Evolutionary conservation across 2,329 filamentous ascomycete species (phyloP), one percentile per base, ranked within the genome.

Genomic region (Emergomyces africanus): DNA sequence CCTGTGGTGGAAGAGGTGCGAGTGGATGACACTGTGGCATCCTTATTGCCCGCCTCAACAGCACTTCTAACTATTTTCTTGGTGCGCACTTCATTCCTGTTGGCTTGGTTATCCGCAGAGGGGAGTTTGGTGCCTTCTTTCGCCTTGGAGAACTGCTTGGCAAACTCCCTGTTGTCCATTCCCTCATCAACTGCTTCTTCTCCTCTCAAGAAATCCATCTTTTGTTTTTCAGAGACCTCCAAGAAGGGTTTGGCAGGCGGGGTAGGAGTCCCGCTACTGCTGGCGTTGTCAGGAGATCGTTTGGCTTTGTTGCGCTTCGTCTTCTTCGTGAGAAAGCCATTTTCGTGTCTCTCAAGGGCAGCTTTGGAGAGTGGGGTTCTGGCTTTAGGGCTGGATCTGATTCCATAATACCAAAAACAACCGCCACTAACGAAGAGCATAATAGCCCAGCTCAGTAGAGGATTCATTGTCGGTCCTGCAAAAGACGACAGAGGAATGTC

Each of bases 81-180:
- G 8, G 53, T 55, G 70, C 88, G 84, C 78, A 90, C 89, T 74
- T 83, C 80, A 73, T 85, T 86, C 73, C 85, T 85, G 15, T 79
- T 77, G 60, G 78, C 74, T 64, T 72, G 66, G 69, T 66, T 53
- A 28, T 28, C 69, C 70, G 57, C 68, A 33, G 70, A 67, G 61
- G 76, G 66, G 83, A 81, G 67, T 1, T 82, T 82, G 62, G 81
- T 82, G 60, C 89, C 89, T 64, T 87, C 79, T 75, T 89, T 87
- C 56, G 86, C 80, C 66, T 81, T 86, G 60, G 83, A 77, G 65
- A 94, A 79, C 70, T 88, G 86, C 67, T 82, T 82, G 37, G 89
- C 89, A 71, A 94, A 92, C 64, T 90, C 87, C 66, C 81, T 82
- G 70, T 87, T 87, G 68, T 86, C 84, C 59, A 84, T 78, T 50